Evolutionary conservation across 257 asterid genomes (phyloP).

Genomic region (Perilla frutescens): DNA sequence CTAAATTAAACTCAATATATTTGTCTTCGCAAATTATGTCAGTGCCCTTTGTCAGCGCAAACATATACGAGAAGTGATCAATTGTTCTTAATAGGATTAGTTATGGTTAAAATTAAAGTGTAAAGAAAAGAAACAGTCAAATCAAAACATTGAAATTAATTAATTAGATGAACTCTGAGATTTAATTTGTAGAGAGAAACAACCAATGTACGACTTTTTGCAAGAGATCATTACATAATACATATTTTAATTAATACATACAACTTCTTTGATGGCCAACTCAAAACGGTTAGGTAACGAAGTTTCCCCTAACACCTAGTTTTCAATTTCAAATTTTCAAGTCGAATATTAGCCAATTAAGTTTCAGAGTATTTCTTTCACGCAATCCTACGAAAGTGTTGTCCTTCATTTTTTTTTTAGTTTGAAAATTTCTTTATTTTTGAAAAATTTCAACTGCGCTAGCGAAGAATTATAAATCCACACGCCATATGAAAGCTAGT

Average conservation of each 20-base stretch:
- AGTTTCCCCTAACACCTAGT: conserved; percentile 33
- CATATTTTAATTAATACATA: conserved; percentile 20
- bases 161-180: conserved; percentile 4
- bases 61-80: too few species aligned
- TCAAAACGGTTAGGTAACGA: conserved; percentile 50
- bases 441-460: not conserved
- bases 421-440: not conserved
- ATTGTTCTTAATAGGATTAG: too few species aligned
- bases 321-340: not conserved
- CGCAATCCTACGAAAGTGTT: conserved; percentile 40
- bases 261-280: conserved; percentile 42
- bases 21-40: too few species aligned
- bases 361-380: conserved; percentile 36
- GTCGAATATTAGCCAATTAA: conserved; percentile 23
- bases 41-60: too few species aligned
- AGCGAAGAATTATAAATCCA: not conserved
- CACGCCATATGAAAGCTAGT: conserved; percentile 9
- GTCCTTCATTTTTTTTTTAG: not conserved
- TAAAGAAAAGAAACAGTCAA: not conserved
- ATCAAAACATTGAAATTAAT: conserved; percentile 23
- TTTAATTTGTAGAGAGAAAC: conserved; percentile 14
- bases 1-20: too few species aligned
- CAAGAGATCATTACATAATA: not conserved
- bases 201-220: conserved; percentile 23
- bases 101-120: too few species aligned